Percentiles rank a stretch among this genome's conserved stretches.
These are phyloP conservation scores for Wickerhamomyces hampshirensis DNA, from an alignment of 805 yeast genomes.

Conservation along the genomic window DNA sequence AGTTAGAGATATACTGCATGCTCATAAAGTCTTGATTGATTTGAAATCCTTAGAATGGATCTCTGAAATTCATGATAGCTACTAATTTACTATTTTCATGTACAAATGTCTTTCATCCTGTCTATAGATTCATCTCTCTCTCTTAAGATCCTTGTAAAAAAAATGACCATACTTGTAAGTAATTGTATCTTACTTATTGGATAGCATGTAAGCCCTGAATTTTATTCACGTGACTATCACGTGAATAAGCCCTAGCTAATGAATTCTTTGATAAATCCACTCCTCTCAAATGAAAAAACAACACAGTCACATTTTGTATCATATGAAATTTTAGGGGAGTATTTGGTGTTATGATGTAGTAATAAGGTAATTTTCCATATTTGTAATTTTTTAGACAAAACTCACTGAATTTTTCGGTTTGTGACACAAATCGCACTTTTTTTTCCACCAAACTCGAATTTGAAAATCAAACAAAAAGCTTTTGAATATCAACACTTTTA, in stretches of 20 bases:
- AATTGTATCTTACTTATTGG: no score
- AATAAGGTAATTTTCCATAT: neutral
- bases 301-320: no score
- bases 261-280: no score
- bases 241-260: no score
- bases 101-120: neutral
- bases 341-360: neutral
- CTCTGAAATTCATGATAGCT: constrained; percentile 22
- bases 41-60: constrained; percentile 64
- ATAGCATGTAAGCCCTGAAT: no score
- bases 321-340: no score
- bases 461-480: neutral
- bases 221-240: neutral
- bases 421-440: neutral
- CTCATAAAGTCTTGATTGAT: constrained; percentile 72
- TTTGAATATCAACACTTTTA: neutral
- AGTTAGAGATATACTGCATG: constrained; percentile 78
- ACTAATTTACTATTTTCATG: no score
- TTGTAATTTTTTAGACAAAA: neutral
- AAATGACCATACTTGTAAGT: no score
- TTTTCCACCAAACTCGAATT: neutral
- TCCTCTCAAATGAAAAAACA: no score
- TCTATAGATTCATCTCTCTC: neutral
- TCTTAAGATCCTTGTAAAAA: neutral
- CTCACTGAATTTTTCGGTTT: neutral